A percentile compares a stretch with the other conserved stretches of the same genome.
phyloP scores from a whole-genome alignment of 129 eudicot genomes.

The Erigeron canadensis region DNA sequence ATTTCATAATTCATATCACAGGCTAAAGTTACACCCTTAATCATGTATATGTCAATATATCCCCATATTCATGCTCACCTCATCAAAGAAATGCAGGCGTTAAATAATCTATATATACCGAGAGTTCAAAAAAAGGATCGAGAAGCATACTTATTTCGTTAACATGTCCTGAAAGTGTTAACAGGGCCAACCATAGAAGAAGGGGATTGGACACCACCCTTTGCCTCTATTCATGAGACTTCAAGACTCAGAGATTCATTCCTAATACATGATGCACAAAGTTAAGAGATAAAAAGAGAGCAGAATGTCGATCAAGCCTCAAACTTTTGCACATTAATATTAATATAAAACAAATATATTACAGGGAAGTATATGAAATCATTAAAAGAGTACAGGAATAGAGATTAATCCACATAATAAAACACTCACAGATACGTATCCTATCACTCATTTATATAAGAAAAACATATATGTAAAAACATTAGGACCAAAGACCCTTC shows the following conservation, averaged over 20 bases:
- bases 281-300: background rate
- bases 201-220: background rate
- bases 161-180: background rate
- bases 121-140: background rate
- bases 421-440: constrained; percentile 4
- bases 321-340: background rate
- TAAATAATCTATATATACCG: background rate
- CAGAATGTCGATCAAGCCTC: background rate
- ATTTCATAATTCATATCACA: background rate
- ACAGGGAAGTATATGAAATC: constrained; percentile 7
- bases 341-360: background rate
- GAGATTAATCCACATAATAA: background rate
- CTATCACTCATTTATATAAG: background rate
- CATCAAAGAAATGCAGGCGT: background rate
- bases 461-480: background rate
- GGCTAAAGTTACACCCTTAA: background rate
- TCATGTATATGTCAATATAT: background rate
- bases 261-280: background rate
- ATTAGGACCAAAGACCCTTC: background rate
- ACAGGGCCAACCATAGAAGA: background rate
- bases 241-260: background rate
- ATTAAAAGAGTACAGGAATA: background rate
- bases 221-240: background rate
- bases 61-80: background rate
- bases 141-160: background rate